Conservation (phyloP, 805 yeast genomes). For the Maudiozyma saulgeensis region DNA sequence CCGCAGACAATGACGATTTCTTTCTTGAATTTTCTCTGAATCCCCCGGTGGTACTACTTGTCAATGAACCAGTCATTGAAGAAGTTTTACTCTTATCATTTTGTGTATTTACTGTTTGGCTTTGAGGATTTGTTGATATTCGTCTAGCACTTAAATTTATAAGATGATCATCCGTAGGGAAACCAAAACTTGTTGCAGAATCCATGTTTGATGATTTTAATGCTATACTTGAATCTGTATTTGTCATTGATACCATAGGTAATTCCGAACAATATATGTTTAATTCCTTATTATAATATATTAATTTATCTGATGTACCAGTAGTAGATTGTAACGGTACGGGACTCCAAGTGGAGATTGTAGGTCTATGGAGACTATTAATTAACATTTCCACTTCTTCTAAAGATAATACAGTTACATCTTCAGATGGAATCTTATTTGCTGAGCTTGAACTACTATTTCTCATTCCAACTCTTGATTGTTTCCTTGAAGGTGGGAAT, state of each 20-base stretch:
- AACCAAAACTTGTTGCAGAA: constrained; percentile 3
- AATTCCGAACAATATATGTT: constrained; percentile 49
- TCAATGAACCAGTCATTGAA: neutral
- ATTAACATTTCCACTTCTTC: constrained; percentile 33
- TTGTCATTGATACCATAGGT: constrained; percentile 40
- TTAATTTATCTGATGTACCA: constrained; percentile 38
- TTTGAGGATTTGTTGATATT: constrained; percentile 11
- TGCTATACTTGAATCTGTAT: constrained; percentile 4
- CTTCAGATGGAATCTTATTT: constrained; percentile 1
- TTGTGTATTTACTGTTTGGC: neutral
- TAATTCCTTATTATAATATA: constrained; percentile 52
- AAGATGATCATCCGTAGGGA: constrained; percentile 24
- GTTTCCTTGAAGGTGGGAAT: neutral
- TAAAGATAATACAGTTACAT: constrained; percentile 25
- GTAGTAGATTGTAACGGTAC: constrained; percentile 34
- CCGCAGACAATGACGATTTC: neutral
- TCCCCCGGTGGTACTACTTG: neutral
- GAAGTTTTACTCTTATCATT: neutral
- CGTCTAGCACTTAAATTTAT: constrained; percentile 24
- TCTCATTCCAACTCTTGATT: neutral
- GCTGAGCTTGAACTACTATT: neutral
- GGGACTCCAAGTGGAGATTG: constrained; percentile 51
- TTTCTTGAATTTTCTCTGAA: neutral
- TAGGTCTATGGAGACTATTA: constrained; percentile 27
- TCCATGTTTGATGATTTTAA: neutral